A percentile compares a stretch with the other conserved stretches of the same genome.
These are phyloP conservation scores for Tolypocladium nubicola DNA, from an alignment of 2,329 filamentous ascomycete species.

Conservation along the genomic window DNA sequence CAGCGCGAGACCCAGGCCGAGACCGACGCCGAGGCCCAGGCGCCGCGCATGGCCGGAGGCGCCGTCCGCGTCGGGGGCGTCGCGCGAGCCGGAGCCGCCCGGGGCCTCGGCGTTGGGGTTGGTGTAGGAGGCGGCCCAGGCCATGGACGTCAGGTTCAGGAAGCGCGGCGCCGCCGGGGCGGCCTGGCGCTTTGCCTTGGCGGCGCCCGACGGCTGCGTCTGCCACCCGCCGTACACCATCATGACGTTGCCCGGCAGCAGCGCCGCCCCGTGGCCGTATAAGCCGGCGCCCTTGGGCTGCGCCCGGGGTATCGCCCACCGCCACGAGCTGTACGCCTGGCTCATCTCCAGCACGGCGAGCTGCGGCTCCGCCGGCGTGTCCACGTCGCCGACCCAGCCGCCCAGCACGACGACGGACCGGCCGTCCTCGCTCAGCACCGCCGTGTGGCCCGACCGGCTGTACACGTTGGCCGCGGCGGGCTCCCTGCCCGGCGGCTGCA, in stretches of 20 bases:
- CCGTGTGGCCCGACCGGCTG: constrained; percentile 80
- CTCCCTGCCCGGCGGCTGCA: constrained; percentile 31
- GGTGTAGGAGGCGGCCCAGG: constrained; percentile 40
- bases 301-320: constrained; percentile 52
- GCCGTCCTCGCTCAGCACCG: constrained; percentile 71
- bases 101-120: constrained; percentile 24
- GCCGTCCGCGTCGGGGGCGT: constrained; percentile 12
- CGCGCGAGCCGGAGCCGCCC: neutral
- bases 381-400: constrained; percentile 82
- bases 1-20: constrained; percentile 44
- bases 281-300: constrained; percentile 37
- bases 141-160: constrained; percentile 46
- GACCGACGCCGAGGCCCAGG: constrained; percentile 51
- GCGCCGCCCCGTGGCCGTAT: constrained; percentile 52
- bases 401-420: constrained; percentile 69
- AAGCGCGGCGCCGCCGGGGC: constrained; percentile 27
- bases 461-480: constrained; percentile 37
- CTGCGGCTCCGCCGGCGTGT: constrained; percentile 69
- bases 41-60: constrained; percentile 12
- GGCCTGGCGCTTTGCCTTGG: constrained; percentile 23
- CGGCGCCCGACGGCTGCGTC: constrained; percentile 23
- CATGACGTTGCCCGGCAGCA: constrained; percentile 58
- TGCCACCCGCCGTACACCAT: constrained; percentile 55
- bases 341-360: constrained; percentile 68
- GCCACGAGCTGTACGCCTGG: constrained; percentile 64